Base-by-base conservation (phyloP, 2,329 filamentous ascomycete species). In the Aspergillus fumigatiaffinis region DNA sequence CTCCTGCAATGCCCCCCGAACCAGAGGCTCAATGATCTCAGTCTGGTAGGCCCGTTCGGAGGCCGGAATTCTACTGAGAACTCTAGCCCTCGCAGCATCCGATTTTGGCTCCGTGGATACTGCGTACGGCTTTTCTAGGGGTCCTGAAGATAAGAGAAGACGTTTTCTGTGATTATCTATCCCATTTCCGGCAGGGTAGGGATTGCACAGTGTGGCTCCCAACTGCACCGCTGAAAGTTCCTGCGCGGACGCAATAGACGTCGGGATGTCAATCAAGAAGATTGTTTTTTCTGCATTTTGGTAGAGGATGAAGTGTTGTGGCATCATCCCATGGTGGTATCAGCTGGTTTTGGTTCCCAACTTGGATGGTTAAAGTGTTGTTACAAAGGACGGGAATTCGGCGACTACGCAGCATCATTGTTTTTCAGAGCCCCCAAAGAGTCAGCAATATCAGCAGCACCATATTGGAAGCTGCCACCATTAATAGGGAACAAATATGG, bases 181-280 rank as follows among this genome's bases (percentile, higher is more conserved):
- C 29, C 47, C 28, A 17, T 52, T 44, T 28, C 44, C 28, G 20
- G 53, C 48, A 9, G 48, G 52, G 41, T 54, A 35, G 21, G 41
- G 28, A 50, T 25, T 50, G 41, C 32, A 38, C n/a, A 38, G 21
- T 14, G 53, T 29, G 35, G 51, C 52, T 32, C n/a, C 44, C 21
- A 51, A 54, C 44, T 60, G 51, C 21, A 28, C 26, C 26, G 23
- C 23, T 2, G 59, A 58, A 47, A 70, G 68, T 21, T 71, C 73
- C 69, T 87, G 85, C 5, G 81, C 83, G 6, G 74, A 64, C 20
- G 77, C 74, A 55, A 87, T 85, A 1, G 85, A 87, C 4, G 67
- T 68, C 2, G 85, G 84, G 9, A 86, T 80, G 64, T 87, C 85
- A 29, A 87, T 64, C 21, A 87, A 69, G 17, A 79, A 79, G 32